Evolutionary conservation across 192 early-diverging fungal species (phyloP).

Genomic region (Radiomyces spectabilis): DNA sequence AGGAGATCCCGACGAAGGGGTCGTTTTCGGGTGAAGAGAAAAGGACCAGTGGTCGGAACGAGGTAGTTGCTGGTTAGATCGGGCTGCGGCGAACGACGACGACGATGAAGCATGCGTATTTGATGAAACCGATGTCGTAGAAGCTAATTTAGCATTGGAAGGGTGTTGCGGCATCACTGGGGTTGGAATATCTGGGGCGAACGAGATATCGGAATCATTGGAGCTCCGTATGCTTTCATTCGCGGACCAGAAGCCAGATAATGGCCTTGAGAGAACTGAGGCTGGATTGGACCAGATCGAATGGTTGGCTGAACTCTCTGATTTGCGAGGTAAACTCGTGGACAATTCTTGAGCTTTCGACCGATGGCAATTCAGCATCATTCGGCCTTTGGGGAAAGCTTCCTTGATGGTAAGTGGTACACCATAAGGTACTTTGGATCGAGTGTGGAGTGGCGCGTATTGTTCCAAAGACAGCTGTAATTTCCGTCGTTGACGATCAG

Average conservation of each 20-base stretch:
- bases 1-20: no score
- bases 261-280: slow-evolving; percentile 4
- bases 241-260: slow-evolving; percentile 6
- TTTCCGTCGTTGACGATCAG: slow-evolving; percentile 56
- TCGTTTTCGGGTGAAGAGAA: no score
- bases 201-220: slow-evolving; percentile 8
- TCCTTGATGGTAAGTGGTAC: slow-evolving; percentile 49
- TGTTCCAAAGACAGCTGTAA: slow-evolving; percentile 51
- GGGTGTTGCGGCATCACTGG: slow-evolving; percentile 16
- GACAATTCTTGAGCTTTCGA: slow-evolving; percentile 23
- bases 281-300: slow-evolving; percentile 9
- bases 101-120: no score
- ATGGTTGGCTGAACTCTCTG: slow-evolving; percentile 10
- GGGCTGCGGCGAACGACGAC: no score
- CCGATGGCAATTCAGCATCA: slow-evolving; percentile 29
- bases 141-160: slow-evolving; percentile 7
- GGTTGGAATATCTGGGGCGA: no score
- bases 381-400: slow-evolving; percentile 51
- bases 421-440: slow-evolving; percentile 35
- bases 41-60: no score
- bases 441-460: slow-evolving; percentile 35
- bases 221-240: slow-evolving; percentile 9
- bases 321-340: slow-evolving; percentile 8
- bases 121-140: background rate
- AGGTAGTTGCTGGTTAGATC: no score